Evolutionary conservation across 352 stramenopile species (phyloP).

Genomic region (Pythium inflatum): DNA sequence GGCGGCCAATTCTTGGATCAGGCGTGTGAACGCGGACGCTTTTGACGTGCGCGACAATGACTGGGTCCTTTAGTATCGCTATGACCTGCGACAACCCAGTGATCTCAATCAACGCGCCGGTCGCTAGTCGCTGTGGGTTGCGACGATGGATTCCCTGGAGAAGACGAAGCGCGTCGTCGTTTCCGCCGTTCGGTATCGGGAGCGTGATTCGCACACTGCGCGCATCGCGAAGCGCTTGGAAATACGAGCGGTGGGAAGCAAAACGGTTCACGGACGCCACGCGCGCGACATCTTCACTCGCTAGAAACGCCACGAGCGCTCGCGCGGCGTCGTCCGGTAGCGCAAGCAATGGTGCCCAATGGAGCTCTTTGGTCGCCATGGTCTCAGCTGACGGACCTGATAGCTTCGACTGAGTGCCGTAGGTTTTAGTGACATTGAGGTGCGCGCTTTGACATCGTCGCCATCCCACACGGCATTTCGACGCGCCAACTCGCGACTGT

Average conservation of each 20-base stretch:
- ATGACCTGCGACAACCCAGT: conserved; percentile 1
- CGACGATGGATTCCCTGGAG: neutral
- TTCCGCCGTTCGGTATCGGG: neutral
- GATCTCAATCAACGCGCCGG: neutral
- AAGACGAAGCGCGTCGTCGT: neutral
- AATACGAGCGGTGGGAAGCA: conserved; percentile 5
- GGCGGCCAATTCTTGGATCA: neutral
- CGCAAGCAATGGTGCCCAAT: neutral
- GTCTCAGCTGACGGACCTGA: too few relatives aligned
- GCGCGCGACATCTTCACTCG: neutral
- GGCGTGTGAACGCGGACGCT: neutral
- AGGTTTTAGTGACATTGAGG: neutral
- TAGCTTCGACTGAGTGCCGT: too few relatives aligned
- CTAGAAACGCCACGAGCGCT: neutral
- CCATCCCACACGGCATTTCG: neutral
- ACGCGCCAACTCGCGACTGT: too few relatives aligned
- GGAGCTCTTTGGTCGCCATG: neutral
- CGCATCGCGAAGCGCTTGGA: conserved; percentile 2
- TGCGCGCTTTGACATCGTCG: neutral
- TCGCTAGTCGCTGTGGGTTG: neutral
- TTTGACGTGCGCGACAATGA: neutral
- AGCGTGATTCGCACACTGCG: neutral
- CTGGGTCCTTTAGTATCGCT: neutral
- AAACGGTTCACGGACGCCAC: neutral
- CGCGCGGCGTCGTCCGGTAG: conserved; percentile 11